Evolutionary conservation across 805 yeast genomes (phyloP).

Genomic region (Priceomyces haplophilus): DNA sequence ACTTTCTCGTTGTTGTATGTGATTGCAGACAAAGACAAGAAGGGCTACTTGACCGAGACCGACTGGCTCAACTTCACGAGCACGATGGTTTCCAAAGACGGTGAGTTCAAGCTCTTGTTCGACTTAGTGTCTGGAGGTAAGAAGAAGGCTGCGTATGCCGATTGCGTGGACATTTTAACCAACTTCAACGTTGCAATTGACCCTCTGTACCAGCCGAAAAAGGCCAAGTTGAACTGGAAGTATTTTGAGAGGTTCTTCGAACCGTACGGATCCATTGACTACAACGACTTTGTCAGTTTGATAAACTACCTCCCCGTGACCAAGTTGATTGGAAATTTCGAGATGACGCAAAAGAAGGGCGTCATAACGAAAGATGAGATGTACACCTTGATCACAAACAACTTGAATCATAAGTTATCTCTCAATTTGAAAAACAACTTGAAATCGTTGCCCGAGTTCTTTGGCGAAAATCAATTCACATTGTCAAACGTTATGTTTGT

Average conservation of each 20-base stretch:
- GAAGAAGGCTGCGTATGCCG: conserved; percentile 26
- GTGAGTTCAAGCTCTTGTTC: conserved; percentile 28
- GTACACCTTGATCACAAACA: conserved; percentile 30
- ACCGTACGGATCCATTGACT: conserved; percentile 37
- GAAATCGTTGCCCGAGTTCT: conserved; percentile 33
- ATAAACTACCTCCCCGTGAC: conserved; percentile 44
- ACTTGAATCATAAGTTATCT: conserved; percentile 41
- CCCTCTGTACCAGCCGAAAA: conserved; percentile 39
- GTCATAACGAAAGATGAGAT: conserved; percentile 30
- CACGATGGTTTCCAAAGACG: conserved; percentile 33
- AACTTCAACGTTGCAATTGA: conserved; percentile 40
- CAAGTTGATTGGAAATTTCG: conserved; percentile 43
- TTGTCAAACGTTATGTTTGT: conserved; percentile 39
- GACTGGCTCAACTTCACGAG: conserved; percentile 78
- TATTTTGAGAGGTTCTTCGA: conserved; percentile 40
- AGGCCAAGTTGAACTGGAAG: conserved; percentile 41
- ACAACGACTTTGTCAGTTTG: conserved; percentile 37
- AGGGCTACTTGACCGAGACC: conserved; percentile 61
- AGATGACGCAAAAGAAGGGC: conserved; percentile 32
- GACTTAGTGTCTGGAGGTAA: conserved; percentile 19
- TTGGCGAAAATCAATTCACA: conserved; percentile 29
- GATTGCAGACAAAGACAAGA: conserved; percentile 69
- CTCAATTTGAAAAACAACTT: conserved; percentile 35
- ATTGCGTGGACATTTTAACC: conserved; percentile 34
- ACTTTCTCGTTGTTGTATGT: conserved; percentile 60